phyloP scores from a whole-genome alignment of 2,329 filamentous ascomycete species.

The Amylocarpus encephaloides region DNA sequence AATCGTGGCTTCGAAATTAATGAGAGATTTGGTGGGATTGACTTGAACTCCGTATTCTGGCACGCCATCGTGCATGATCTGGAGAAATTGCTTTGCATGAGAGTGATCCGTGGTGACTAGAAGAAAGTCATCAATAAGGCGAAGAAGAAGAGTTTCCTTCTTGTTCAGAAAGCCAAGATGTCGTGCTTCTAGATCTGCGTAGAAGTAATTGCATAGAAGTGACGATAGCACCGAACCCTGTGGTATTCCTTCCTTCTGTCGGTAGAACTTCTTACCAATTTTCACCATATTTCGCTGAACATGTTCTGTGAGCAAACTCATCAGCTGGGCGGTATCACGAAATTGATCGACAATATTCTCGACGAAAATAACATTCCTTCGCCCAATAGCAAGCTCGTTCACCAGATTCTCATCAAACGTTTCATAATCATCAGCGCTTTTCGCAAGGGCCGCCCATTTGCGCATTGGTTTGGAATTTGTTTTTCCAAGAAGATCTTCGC shows the following conservation, averaged over 20 bases:
- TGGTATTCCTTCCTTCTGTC: slow-evolving; percentile 83
- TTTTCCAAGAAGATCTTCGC: neutral
- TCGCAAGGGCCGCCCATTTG: slow-evolving; percentile 28
- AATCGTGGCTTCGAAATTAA: slow-evolving; percentile 69
- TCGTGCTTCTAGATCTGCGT: slow-evolving; percentile 73
- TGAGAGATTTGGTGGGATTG: slow-evolving; percentile 70
- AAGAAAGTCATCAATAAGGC: slow-evolving; percentile 89
- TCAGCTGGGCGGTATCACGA: slow-evolving; percentile 52
- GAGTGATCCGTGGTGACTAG: slow-evolving; percentile 66
- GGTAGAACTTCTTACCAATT: slow-evolving; percentile 81
- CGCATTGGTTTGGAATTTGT: slow-evolving; percentile 22
- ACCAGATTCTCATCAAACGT: slow-evolving; percentile 29
- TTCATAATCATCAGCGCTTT: slow-evolving; percentile 22
- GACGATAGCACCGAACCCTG: slow-evolving; percentile 88
- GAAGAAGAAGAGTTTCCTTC: slow-evolving; percentile 60
- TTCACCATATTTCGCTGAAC: slow-evolving; percentile 80
- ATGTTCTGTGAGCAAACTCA: slow-evolving; percentile 70
- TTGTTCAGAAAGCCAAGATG: slow-evolving; percentile 60
- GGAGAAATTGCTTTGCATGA: slow-evolving; percentile 67
- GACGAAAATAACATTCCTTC: slow-evolving; percentile 67
- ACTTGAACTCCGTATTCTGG: slow-evolving; percentile 75
- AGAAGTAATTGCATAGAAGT: slow-evolving; percentile 91
- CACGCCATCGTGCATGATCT: slow-evolving; percentile 73
- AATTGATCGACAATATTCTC: slow-evolving; percentile 56
- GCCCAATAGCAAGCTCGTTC: slow-evolving; percentile 29